phyloP scores from a whole-genome alignment of 192 early-diverging fungal genomes.

The Coemansia sp. region DNA sequence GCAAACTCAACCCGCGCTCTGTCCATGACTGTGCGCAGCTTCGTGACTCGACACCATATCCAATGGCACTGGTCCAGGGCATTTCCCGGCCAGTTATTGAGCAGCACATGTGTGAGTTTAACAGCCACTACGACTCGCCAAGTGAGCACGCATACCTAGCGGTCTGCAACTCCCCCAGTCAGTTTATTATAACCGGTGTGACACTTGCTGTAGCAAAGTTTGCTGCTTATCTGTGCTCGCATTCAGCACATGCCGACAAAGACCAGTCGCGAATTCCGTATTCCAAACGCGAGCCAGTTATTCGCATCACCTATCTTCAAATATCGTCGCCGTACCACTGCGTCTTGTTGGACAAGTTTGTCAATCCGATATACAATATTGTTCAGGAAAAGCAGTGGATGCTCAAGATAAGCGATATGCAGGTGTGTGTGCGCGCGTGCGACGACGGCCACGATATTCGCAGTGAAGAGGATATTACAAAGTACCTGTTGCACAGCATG shows the following conservation, averaged over 20 bases:
- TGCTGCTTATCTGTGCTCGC: neutral
- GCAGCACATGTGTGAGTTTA: conserved; percentile 16
- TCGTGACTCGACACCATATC: conserved; percentile 1
- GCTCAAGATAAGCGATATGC: conserved; percentile 16
- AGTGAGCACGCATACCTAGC: conserved; percentile 18
- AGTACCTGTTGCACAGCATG: conserved; percentile 65
- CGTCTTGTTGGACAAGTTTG: conserved; percentile 2
- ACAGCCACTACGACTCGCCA: conserved; percentile 1
- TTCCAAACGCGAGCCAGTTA: conserved; percentile 76
- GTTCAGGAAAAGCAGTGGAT: conserved; percentile 29
- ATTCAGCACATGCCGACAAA: conserved; percentile 9
- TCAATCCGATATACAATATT: neutral
- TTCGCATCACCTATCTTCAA: conserved; percentile 75
- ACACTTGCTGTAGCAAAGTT: conserved; percentile 10
- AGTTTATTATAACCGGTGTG: conserved; percentile 28
- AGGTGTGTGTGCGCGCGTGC: conserved; percentile 71
- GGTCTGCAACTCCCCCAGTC: conserved; percentile 19
- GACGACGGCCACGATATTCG: conserved; percentile 81
- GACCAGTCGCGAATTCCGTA: conserved; percentile 72
- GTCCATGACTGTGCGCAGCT: neutral
- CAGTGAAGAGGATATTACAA: conserved; percentile 56
- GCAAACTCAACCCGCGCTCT: neutral
- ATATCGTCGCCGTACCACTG: conserved; percentile 81
- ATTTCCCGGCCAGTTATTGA: conserved; percentile 3
- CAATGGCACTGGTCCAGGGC: conserved; percentile 35